A percentile compares a stretch with the other conserved stretches of the same genome.
Evolutionary conservation across 2,329 filamentous ascomycete genomes (phyloP).

Genomic region (Rosellinia necatrix): DNA sequence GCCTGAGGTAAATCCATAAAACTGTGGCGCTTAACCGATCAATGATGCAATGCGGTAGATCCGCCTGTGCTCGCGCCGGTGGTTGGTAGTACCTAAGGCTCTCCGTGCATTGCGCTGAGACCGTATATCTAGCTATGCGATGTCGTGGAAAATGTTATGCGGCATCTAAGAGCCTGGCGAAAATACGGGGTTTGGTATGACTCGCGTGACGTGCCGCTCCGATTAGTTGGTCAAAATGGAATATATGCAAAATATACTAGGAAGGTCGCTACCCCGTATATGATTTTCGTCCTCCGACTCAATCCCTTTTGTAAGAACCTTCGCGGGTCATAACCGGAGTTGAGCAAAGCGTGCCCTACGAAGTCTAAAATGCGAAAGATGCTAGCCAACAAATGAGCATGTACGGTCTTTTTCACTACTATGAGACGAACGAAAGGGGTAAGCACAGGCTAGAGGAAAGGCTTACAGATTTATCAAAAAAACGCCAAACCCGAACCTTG

Average conservation of each 20-base stretch:
- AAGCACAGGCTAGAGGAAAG: background rate
- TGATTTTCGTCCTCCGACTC: conserved; percentile 30
- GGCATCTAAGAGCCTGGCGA: background rate
- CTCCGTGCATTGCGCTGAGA: background rate
- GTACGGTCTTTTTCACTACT: background rate
- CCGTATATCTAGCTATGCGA: background rate
- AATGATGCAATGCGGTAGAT: background rate
- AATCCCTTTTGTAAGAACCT: conserved; percentile 36
- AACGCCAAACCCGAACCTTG: conserved; percentile 39
- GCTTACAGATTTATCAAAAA: conserved; percentile 41
- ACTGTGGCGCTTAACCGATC: background rate
- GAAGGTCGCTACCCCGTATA: conserved; percentile 38
- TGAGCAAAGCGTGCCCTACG: conserved; percentile 38
- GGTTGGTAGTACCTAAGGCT: background rate
- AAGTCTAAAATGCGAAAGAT: conserved; percentile 39
- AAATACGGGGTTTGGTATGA: background rate
- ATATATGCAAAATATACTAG: conserved; percentile 42
- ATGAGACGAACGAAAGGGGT: background rate
- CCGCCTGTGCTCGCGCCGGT: background rate
- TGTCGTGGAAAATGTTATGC: background rate
- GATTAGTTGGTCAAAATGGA: conserved; percentile 32
- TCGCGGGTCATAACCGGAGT: conserved; percentile 39
- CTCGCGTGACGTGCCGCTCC: background rate
- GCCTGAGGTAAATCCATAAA: background rate
- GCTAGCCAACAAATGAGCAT: conserved; percentile 24